A percentile compares a stretch with the other conserved stretches of the same genome.
phyloP scores from a whole-genome alignment of 331 rosid species.

The Cydonia oblonga region DNA sequence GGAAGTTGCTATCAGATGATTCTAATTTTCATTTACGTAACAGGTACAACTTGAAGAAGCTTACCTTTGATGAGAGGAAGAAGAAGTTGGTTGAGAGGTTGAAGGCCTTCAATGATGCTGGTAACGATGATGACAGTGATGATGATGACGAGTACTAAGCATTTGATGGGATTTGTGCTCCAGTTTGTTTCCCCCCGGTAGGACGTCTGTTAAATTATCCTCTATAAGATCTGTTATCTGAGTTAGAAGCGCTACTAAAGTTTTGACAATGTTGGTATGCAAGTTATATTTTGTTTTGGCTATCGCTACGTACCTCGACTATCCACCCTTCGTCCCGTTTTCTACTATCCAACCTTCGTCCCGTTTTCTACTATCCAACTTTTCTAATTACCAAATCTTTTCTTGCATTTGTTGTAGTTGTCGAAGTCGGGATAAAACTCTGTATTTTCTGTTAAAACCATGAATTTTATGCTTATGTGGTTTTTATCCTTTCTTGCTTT shows the following conservation, averaged over 20 bases:
- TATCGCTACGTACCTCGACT: too few species aligned
- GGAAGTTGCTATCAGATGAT: background rate
- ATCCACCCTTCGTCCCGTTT: too few species aligned
- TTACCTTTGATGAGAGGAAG: conserved; percentile 75
- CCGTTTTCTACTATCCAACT: background rate
- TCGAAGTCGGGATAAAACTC: too few species aligned
- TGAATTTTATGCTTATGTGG: too few species aligned
- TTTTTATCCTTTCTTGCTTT: too few species aligned
- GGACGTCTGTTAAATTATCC: background rate
- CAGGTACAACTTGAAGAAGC: conserved; percentile 71
- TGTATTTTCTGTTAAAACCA: too few species aligned
- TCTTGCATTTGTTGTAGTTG: background rate
- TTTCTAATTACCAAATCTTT: background rate
- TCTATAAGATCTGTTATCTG: too few species aligned
- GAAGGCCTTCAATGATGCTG: conserved; percentile 60
- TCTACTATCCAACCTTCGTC: background rate
- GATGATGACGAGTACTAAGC: conserved; percentile 27
- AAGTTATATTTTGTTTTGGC: background rate
- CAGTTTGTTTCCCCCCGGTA: background rate
- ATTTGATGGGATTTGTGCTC: background rate
- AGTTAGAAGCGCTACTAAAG: background rate
- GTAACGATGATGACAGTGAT: conserved; percentile 25
- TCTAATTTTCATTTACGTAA: background rate
- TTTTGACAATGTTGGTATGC: background rate
- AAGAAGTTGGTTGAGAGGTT: conserved; percentile 40